phyloP scores from a whole-genome alignment of 2,329 filamentous ascomycete species.

The Pseudogymnoascus sp. region DNA sequence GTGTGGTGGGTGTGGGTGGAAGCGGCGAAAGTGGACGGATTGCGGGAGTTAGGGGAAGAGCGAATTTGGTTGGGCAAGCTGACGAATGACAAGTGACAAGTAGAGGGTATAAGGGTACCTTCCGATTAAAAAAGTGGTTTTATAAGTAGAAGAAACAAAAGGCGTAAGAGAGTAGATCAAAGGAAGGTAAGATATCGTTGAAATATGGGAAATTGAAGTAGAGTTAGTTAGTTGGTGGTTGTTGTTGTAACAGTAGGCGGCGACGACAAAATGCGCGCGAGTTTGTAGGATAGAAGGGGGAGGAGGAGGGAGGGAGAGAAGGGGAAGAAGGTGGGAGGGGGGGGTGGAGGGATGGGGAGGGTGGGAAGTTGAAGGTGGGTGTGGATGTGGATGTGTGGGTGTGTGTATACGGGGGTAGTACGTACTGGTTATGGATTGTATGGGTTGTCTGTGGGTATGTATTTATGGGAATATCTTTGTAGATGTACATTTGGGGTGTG shows the following conservation, averaged over 20 bases:
- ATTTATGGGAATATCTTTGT: not conserved
- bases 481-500: not conserved
- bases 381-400: not conserved
- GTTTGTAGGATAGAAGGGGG: not conserved
- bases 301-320: not conserved
- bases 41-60: not conserved
- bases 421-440: no score
- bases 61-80: slow-evolving; percentile 3
- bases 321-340: not conserved
- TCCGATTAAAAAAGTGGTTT: not conserved
- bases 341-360: not conserved
- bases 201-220: not conserved
- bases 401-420: not conserved
- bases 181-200: not conserved
- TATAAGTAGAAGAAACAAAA: not conserved
- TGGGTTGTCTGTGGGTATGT: not conserved
- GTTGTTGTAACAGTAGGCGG: not conserved
- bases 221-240: no score
- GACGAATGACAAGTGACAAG: slow-evolving; percentile 7
- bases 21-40: not conserved
- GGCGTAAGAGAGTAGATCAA: not conserved
- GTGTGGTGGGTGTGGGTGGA: slow-evolving; percentile 14
- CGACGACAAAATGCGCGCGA: not conserved
- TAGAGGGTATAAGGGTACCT: not conserved
- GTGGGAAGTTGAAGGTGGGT: not conserved